Conservation (phyloP, 192 early-diverging fungal genomes). For the Pilaira anomala region DNA sequence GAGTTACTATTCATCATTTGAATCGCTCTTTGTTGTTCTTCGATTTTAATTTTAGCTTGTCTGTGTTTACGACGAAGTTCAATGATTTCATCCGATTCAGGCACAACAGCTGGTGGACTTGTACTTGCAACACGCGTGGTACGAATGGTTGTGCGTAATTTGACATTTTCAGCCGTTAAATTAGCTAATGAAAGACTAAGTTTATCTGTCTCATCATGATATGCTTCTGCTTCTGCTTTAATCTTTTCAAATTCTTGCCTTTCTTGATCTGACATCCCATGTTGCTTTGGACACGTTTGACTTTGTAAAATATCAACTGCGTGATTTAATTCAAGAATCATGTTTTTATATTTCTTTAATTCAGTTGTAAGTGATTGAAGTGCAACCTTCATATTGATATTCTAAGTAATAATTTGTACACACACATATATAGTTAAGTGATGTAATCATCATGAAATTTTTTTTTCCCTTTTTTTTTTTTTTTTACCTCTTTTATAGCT, state of each 20-base stretch:
- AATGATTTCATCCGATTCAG: slow-evolving; percentile 14
- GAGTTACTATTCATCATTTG: neutral
- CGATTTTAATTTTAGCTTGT: neutral
- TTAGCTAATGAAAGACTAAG: slow-evolving; percentile 23
- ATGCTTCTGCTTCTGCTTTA: slow-evolving; percentile 15
- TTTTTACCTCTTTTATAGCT: slow-evolving; percentile 48
- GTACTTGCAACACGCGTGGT: neutral
- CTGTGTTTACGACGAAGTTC: neutral
- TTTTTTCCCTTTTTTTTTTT: neutral
- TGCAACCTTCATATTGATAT: slow-evolving; percentile 48
- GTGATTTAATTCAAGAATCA: slow-evolving; percentile 41
- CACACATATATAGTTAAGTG: neutral
- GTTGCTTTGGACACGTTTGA: slow-evolving; percentile 36
- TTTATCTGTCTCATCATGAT: slow-evolving; percentile 28
- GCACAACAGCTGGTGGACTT: neutral
- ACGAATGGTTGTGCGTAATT: neutral
- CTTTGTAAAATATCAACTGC: slow-evolving; percentile 44
- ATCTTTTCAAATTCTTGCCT: slow-evolving; percentile 34
- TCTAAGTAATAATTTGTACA: slow-evolving; percentile 30
- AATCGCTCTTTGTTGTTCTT: neutral
- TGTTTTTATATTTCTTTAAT: slow-evolving; percentile 46
- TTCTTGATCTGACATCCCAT: slow-evolving; percentile 44
- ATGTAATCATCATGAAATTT: neutral
- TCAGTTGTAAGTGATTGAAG: slow-evolving; percentile 43
- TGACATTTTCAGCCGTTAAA: slow-evolving; percentile 18